phyloP scores from a whole-genome alignment of 2,329 filamentous ascomycete genomes.

The Sarocladium brachiariae region DNA sequence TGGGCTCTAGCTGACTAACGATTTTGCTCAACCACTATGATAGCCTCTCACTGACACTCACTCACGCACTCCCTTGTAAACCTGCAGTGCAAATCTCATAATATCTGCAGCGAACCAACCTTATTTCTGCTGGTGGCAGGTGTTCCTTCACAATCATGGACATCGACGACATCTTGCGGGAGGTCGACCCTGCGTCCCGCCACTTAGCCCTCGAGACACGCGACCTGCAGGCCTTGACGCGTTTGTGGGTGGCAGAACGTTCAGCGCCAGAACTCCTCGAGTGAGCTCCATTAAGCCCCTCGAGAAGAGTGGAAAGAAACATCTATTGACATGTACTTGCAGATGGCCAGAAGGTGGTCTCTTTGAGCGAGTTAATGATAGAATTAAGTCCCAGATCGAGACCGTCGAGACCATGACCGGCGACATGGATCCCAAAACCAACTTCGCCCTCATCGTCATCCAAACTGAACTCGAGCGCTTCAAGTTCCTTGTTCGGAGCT shows the following conservation, averaged over 20 bases:
- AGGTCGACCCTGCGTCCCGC: constrained; percentile 57
- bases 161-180: constrained; percentile 72
- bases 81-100: no score
- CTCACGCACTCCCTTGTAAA: no score
- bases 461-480: constrained; percentile 94
- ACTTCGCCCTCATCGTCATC: constrained; percentile 88
- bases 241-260: constrained; percentile 89
- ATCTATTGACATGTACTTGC: not conserved
- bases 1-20: not conserved
- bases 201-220: constrained; percentile 51
- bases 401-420: constrained; percentile 71
- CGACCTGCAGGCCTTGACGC: constrained; percentile 83
- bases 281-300: no score
- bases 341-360: constrained; percentile 62
- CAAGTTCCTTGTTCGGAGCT: constrained; percentile 82
- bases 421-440: constrained; percentile 81
- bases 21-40: not conserved
- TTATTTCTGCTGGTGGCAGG: no score
- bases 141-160: constrained; percentile 47
- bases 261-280: constrained; percentile 82
- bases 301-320: no score
- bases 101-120: no score
- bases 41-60: not conserved
- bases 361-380: constrained; percentile 73
- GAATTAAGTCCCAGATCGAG: constrained; percentile 63